Conservation (phyloP, 345 rosid species). For the Limnanthes douglasii region DNA sequence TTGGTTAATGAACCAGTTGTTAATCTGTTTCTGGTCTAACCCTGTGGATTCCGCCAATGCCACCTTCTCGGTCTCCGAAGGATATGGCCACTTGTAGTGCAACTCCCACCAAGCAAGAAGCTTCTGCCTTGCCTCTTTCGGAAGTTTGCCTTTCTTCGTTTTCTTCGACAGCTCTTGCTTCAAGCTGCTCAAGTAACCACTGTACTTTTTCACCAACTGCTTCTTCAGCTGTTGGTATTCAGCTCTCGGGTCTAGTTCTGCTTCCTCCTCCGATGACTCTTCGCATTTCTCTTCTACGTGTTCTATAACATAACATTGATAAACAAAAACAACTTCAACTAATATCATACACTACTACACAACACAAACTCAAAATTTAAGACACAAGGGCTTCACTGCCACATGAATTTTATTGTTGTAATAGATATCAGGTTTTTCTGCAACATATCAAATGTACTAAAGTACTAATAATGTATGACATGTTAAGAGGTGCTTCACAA, state of each 20-base stretch:
- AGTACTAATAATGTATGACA: too few relatives aligned
- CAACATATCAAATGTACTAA: too few relatives aligned
- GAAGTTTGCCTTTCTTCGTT: conserved; percentile 96
- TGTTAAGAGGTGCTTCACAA: too few relatives aligned
- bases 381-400: too few relatives aligned
- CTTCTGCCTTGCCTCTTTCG: conserved; percentile 98
- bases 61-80: conserved; percentile 98
- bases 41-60: conserved; percentile 96
- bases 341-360: too few relatives aligned
- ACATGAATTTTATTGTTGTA: too few relatives aligned
- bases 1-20: conserved; percentile 98
- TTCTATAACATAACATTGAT: too few relatives aligned
- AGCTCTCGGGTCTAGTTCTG: conserved; percentile 84
- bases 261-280: conserved; percentile 82
- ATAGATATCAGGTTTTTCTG: too few relatives aligned
- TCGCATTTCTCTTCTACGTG: conserved; percentile 83
- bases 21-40: conserved; percentile 95
- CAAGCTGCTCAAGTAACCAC: conserved; percentile 89
- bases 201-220: conserved; percentile 76
- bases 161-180: conserved; percentile 98
- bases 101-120: conserved; percentile 98
- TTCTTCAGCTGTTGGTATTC: conserved; percentile 94
- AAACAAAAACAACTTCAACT: too few relatives aligned
- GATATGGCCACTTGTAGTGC: conserved; percentile 99
- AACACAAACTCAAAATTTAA: too few relatives aligned